A percentile compares a stretch with the other conserved stretches of the same genome.
phyloP scores from a whole-genome alignment of 2,329 filamentous ascomycete species.

The Chalara sp. region DNA sequence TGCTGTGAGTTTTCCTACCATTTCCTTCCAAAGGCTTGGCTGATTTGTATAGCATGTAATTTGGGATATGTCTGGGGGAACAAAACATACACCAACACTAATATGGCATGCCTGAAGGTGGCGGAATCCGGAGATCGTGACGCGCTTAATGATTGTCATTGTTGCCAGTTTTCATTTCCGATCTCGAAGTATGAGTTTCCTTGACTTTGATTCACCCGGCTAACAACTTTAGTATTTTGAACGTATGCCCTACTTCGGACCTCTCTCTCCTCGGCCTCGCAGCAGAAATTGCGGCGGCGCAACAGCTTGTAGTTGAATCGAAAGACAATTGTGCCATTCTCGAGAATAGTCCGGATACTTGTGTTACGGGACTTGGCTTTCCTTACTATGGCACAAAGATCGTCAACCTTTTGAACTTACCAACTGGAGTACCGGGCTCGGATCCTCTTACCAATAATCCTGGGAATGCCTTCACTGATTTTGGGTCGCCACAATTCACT shows the following conservation, averaged over 20 bases:
- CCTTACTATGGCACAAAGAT: background rate
- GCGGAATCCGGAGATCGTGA: background rate
- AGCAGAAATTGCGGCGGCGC: background rate
- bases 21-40: background rate
- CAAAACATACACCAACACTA: background rate
- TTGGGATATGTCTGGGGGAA: conserved; percentile 11
- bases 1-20: background rate
- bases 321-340: background rate
- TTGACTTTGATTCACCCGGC: background rate
- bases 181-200: background rate
- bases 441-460: conserved; percentile 6
- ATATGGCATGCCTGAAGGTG: background rate
- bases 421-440: conserved; percentile 6
- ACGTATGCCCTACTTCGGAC: background rate
- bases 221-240: background rate
- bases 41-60: conserved; percentile 8
- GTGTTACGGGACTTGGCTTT: background rate
- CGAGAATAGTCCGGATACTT: background rate
- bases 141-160: background rate
- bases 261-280: background rate
- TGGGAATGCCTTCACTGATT: conserved; percentile 11
- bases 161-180: background rate
- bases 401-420: conserved; percentile 1
- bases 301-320: background rate
- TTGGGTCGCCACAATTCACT: conserved; percentile 1